Base-by-base conservation (phyloP, 2,329 filamentous ascomycete species). In the Chlorencoelia australis region DNA sequence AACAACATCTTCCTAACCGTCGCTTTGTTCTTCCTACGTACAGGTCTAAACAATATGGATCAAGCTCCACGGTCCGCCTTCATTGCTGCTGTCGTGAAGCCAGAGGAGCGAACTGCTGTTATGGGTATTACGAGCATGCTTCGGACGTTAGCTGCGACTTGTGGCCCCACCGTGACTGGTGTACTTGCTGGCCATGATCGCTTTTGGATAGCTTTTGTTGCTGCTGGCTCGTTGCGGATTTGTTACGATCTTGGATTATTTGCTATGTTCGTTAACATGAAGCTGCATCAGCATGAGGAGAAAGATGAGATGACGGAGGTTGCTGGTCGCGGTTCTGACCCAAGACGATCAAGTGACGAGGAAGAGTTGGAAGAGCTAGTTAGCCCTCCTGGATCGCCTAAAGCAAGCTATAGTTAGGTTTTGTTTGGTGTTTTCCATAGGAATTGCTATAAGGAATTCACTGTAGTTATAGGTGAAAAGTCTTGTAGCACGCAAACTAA, bases 101-200 rank as follows among this genome's bases (percentile, higher is more conserved):
- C 78, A 0, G 63, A 66, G 3, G 79, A 85, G 54, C 67, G 81
- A 1, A 85, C 80, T 0, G 75, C 78, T 0, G 71, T 83, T 11
- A 77, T 85, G 71, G 81, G 80, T 0, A 64, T 78, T 0, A 67
- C 81, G 2, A 82, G 82, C 41, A 72, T 79, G 6, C 66, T 79
- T 28, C 80, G 80, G 57, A 84, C 79, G 0, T 59, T 69, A 8
- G 67, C 69, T 3, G 69, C 77, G 49, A 78, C 71, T 36, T 51
- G 71, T 4, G 80, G 79, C 0, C 75, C 78, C 0, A 56, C 72
- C 0, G 60, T 80, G 7, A 81, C 79, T 0, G 81, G 80, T 6
- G 47, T 75, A 0, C 51, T 84, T 25, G 73, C 75, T 0, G 67
- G 66, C 1, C 59, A 61, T 2, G 59, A 66, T 6, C 56, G 66